A percentile compares a stretch with the other conserved stretches of the same genome.
phyloP scores from a whole-genome alignment of 1,284 basidiomycete species.

The Anthracocystis panici-leucophaei region DNA sequence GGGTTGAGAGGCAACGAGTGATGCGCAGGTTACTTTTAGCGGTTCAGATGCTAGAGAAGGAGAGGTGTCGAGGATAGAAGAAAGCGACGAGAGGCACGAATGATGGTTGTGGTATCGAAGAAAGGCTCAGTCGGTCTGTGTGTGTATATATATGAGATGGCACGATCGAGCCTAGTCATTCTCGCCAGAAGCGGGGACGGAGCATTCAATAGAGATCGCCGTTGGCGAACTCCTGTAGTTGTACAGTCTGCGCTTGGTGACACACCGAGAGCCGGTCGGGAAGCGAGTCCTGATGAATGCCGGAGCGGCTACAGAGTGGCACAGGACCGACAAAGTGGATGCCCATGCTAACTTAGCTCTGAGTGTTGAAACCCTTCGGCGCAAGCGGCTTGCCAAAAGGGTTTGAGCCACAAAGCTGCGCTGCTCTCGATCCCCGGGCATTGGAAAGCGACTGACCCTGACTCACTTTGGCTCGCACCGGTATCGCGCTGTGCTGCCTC shows the following conservation, averaged over 20 bases:
- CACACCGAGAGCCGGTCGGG: constrained; percentile 13
- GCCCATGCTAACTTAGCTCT: neutral
- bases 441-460: neutral
- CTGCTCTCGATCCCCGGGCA: constrained; percentile 43
- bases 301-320: constrained; percentile 16
- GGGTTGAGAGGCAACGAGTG: neutral
- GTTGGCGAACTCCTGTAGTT: neutral
- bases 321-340: constrained; percentile 8
- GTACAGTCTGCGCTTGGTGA: too few species aligned
- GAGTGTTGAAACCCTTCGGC: constrained; percentile 40
- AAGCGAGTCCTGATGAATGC: constrained; percentile 12
- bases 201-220: constrained; percentile 4
- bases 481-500: constrained; percentile 27
- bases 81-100: neutral
- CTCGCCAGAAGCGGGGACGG: neutral
- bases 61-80: neutral
- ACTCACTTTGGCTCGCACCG: constrained; percentile 16
- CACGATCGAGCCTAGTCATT: constrained; percentile 1
- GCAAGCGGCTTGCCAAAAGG: constrained; percentile 30
- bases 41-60: neutral
- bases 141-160: constrained; percentile 12
- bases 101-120: neutral
- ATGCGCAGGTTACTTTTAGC: neutral
- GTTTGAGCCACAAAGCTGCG: neutral
- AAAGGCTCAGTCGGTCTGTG: neutral